Percentiles rank a stretch among this genome's conserved stretches.
Evolutionary conservation across 805 yeast species (phyloP).

Genomic region (Nakazawaea ambrosiae): DNA sequence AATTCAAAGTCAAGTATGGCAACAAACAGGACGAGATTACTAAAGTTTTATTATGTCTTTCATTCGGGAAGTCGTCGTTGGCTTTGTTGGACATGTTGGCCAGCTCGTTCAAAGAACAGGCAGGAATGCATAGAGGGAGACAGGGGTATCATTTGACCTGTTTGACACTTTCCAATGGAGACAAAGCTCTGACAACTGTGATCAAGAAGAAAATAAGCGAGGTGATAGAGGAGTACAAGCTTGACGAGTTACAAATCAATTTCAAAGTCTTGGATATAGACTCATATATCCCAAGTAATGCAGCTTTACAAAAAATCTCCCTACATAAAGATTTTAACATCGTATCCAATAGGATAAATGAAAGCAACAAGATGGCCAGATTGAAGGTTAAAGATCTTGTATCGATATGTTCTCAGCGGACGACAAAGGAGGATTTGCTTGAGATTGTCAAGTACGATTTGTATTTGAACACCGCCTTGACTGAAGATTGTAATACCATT

Average conservation of each 20-base stretch:
- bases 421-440: conserved; percentile 60
- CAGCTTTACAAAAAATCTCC: conserved; percentile 24
- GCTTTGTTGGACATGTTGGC: conserved; percentile 62
- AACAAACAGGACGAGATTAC: conserved; percentile 22
- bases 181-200: neutral
- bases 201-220: conserved; percentile 11
- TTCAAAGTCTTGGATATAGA: conserved; percentile 36
- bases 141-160: conserved; percentile 45
- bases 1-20: conserved; percentile 64
- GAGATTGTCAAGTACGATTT: conserved; percentile 40
- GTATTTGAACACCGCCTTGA: conserved; percentile 37
- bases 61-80: conserved; percentile 62
- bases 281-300: conserved; percentile 27
- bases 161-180: conserved; percentile 10
- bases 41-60: conserved; percentile 48
- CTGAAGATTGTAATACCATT: conserved; percentile 44
- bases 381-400: conserved; percentile 27
- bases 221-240: conserved; percentile 12
- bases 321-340: conserved; percentile 25
- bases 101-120: conserved; percentile 57
- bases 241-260: conserved; percentile 25
- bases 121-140: conserved; percentile 49
- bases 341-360: conserved; percentile 7
- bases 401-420: conserved; percentile 37
- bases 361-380: conserved; percentile 9